Base-by-base conservation (phyloP, 768 basidiomycete species). In the Plicaturopsis crispa region DNA sequence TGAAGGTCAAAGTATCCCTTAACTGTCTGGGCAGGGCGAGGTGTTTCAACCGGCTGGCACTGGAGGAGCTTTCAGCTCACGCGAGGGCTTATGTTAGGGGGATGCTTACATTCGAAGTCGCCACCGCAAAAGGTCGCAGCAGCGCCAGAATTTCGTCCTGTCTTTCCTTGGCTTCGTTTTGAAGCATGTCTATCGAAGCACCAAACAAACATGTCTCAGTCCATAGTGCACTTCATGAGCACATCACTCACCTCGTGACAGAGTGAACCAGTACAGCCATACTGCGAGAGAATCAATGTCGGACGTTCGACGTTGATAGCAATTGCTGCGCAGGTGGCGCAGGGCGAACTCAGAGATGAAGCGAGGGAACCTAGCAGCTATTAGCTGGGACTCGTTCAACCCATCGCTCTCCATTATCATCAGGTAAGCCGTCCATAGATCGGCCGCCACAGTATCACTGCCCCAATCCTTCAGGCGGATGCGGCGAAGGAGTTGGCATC, bases 371-470 rank as follows among this genome's bases (percentile, higher is more conserved):
- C 63, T 60, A 26, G 60, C 67, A 14, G 52, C 45, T 12, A 52
- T 49, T 7, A 80, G 62, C 18, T 77, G 70, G 17, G 43, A 50
- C 40, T 65, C 65, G 46, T 77, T 79, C 35, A 63, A 51, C 3
- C 61, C 62, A 24, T 67, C 65, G 46, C 69, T 72, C 51, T 84
- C 81, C 22, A 78, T 50, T n/a, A 75, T 50, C 72, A 82, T 78
- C 44, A 76, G 62, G 41, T 77, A 63, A 5, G 69, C 69, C 6
- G 70, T 70, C 69, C 75, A 78, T 17, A 82, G 49, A 51, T 79
- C 78, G 60, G 1, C 52, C 45, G 31, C 72, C 43, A 19, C 50
- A 43, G 20, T 40, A 46, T 3, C 36, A 30, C 2, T 62, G 55
- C 33, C 70, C 41, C 44, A 61, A 61, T 5, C 53, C 50, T 14